Conservation (phyloP, 805 yeast genomes). For the Candida nonsorbophila region DNA sequence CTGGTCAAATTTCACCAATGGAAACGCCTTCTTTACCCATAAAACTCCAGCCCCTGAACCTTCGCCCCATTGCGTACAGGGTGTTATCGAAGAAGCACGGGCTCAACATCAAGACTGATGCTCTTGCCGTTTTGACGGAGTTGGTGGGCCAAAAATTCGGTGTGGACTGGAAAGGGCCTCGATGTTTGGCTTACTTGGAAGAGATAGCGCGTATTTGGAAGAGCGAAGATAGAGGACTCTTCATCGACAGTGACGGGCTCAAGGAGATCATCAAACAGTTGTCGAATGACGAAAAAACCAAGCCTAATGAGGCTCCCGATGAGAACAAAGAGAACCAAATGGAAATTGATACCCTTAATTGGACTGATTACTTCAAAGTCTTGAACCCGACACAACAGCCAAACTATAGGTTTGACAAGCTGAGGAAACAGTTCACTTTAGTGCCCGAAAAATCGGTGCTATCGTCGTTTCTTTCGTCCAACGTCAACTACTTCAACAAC, state of each 20-base stretch:
- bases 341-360: slow-evolving; percentile 32
- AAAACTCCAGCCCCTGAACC: slow-evolving; percentile 68
- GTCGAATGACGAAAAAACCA: slow-evolving; percentile 11
- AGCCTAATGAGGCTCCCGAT: slow-evolving; percentile 5
- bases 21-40: slow-evolving; percentile 52
- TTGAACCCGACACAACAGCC: slow-evolving; percentile 65
- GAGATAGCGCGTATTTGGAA: slow-evolving; percentile 81
- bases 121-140: slow-evolving; percentile 67
- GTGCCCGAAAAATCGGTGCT: slow-evolving; percentile 8
- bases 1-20: slow-evolving; percentile 5
- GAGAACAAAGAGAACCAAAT: slow-evolving; percentile 18
- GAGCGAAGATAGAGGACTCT: slow-evolving; percentile 80
- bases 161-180: slow-evolving; percentile 73
- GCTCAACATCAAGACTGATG: slow-evolving; percentile 81
- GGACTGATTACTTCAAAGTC: slow-evolving; percentile 69
- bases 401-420: slow-evolving; percentile 53
- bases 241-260: slow-evolving; percentile 73
- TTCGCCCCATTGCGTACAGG: slow-evolving; percentile 89
- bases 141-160: slow-evolving; percentile 76
- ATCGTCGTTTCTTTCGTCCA: slow-evolving; percentile 12
- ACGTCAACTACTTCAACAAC: slow-evolving; percentile 40
- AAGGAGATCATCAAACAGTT: slow-evolving; percentile 58
- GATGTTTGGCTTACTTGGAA: slow-evolving; percentile 63
- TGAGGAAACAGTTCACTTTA: slow-evolving; percentile 56
- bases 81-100: slow-evolving; percentile 90